Evolutionary conservation across 805 yeast genomes (phyloP).

Genomic region (Candida tammaniensis): DNA sequence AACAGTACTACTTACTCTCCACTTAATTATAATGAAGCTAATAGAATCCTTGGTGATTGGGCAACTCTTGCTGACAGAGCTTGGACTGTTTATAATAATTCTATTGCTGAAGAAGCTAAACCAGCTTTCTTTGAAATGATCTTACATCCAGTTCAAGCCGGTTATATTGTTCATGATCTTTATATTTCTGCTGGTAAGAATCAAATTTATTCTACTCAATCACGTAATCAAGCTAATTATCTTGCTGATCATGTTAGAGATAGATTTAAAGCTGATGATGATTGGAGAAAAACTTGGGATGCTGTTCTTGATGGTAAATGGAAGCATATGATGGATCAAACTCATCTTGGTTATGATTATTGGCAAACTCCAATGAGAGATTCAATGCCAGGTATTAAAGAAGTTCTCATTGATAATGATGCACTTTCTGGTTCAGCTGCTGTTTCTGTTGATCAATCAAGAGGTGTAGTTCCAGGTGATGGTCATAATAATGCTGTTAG

Average conservation of each 20-base stretch:
- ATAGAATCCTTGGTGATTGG: conserved; percentile 14
- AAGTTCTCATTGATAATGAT: conserved; percentile 7
- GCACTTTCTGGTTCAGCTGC: conserved; percentile 14
- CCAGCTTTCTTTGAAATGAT: conserved; percentile 17
- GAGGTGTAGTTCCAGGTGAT: conserved; percentile 17
- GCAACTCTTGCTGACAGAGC: conserved; percentile 13
- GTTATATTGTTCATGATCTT: conserved; percentile 16
- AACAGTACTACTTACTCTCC: conserved; percentile 12
- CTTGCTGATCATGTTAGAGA: conserved; percentile 14
- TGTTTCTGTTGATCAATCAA: conserved; percentile 13
- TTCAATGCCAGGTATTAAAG: conserved; percentile 13
- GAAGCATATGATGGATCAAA: conserved; percentile 18
- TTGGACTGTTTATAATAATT: conserved; percentile 14
- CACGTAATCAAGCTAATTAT: conserved; percentile 14
- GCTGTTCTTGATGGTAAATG: conserved; percentile 14
- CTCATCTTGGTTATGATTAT: conserved; percentile 16
- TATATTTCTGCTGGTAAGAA: conserved; percentile 17
- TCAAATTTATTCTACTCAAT: conserved; percentile 13
- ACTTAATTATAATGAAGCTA: conserved; percentile 16
- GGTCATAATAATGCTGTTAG: conserved; percentile 12
- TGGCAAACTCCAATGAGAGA: conserved; percentile 20
- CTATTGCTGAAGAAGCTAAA: conserved; percentile 12
- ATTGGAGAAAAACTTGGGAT: conserved; percentile 16
- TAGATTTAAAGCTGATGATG: conserved; percentile 13
- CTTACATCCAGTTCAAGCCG: conserved; percentile 17